Evolutionary conservation across 2,329 filamentous ascomycete species (phyloP).

Genomic region (Graphilbum ipis-grandicollis): DNA sequence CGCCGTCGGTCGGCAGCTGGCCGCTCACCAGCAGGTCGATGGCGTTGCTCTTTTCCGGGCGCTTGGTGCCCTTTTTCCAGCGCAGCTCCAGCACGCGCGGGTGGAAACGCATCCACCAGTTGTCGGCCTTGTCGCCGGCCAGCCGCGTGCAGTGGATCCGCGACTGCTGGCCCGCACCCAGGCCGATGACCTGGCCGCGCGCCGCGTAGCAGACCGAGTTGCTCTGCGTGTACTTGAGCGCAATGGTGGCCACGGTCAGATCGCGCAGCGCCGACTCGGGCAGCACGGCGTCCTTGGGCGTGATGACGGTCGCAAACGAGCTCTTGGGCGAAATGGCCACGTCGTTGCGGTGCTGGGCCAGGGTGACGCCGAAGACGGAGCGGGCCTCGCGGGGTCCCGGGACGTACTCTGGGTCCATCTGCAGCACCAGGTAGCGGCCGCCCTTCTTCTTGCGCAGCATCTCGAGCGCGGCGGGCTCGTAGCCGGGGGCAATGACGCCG

Average conservation of each 20-base stretch:
- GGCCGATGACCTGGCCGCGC: constrained; percentile 82
- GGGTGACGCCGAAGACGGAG: constrained; percentile 76
- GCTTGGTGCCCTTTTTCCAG: constrained; percentile 96
- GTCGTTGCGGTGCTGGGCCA: constrained; percentile 88
- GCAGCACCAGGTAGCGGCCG: constrained; percentile 86
- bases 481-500: constrained; percentile 83
- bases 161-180: constrained; percentile 92
- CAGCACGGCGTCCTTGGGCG: constrained; percentile 64
- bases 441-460: constrained; percentile 97
- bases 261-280: constrained; percentile 74
- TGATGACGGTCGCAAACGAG: constrained; percentile 76
- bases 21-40: constrained; percentile 91
- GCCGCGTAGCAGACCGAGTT: constrained; percentile 97
- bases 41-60: constrained; percentile 93
- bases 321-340: constrained; percentile 65
- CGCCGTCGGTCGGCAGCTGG: constrained; percentile 64
- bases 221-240: constrained; percentile 95
- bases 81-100: constrained; percentile 71
- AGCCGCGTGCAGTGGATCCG: constrained; percentile 97
- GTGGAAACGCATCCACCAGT: constrained; percentile 99
- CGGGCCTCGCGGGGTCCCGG: constrained; percentile 69
- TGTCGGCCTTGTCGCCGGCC: constrained; percentile 95
- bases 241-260: constrained; percentile 87
- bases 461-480: constrained; percentile 68
- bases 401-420: constrained; percentile 80